phyloP scores from a whole-genome alignment of 176 grass and related monocot genomes.

The Areca catechu region DNA sequence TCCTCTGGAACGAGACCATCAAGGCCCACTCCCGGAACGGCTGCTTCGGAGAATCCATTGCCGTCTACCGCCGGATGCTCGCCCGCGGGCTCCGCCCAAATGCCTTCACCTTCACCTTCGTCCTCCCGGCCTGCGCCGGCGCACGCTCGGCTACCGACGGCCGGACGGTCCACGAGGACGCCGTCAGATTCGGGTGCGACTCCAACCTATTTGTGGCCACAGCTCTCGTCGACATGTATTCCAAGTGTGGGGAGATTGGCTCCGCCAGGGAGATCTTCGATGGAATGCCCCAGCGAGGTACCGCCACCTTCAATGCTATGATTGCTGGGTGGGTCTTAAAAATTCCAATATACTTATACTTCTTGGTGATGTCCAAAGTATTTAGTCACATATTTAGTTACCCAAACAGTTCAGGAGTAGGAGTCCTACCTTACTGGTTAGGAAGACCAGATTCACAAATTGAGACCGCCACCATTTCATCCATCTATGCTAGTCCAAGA shows the following conservation, averaged over 20 bases:
- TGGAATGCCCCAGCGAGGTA: conserved; percentile 12
- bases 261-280: background rate
- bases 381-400: too few species aligned
- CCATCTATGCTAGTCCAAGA: too few species aligned
- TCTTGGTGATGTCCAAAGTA: too few species aligned
- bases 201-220: conserved; percentile 7
- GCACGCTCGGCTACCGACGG: background rate
- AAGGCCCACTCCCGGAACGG: background rate
- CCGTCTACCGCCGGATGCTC: conserved; percentile 1
- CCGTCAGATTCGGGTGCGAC: background rate
- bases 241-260: background rate
- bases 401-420: too few species aligned
- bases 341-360: too few species aligned
- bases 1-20: conserved; percentile 22
- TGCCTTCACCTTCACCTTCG: conserved; percentile 15
- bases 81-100: conserved; percentile 1
- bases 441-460: too few species aligned
- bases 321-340: conserved; percentile 5
- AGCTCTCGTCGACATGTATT: conserved; percentile 11
- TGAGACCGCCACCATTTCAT: too few species aligned
- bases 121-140: conserved; percentile 3
- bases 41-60: background rate
- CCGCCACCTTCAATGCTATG: conserved; percentile 10
- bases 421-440: too few species aligned
- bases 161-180: background rate